phyloP scores from a whole-genome alignment of 2,329 filamentous ascomycete species.

The Talaromyces sp. region DNA sequence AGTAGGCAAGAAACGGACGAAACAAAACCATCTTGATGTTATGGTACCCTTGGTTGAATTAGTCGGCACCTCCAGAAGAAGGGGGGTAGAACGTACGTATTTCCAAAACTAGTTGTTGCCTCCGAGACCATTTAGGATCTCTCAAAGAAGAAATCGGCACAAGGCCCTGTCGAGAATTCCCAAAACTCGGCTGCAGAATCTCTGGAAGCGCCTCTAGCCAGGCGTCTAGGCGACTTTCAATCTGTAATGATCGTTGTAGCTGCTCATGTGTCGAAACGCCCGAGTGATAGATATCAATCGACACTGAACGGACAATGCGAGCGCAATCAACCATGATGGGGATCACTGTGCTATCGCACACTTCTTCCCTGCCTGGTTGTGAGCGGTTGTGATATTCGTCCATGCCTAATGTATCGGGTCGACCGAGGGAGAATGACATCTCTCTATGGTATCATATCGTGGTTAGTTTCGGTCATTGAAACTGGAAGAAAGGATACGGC shows the following conservation, averaged over 20 bases:
- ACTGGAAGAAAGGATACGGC: slow-evolving; percentile 4
- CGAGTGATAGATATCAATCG: slow-evolving; percentile 36
- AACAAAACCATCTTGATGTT: slow-evolving; percentile 39
- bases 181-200: slow-evolving; percentile 26
- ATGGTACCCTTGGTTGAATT: slow-evolving; percentile 26
- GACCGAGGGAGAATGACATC: slow-evolving; percentile 45
- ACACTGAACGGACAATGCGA: slow-evolving; percentile 35
- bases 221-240: slow-evolving; percentile 31
- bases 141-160: slow-evolving; percentile 21
- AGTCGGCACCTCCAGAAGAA: neutral
- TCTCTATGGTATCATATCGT: slow-evolving; percentile 26
- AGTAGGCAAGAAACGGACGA: slow-evolving; percentile 30
- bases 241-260: slow-evolving; percentile 28
- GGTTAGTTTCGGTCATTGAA: neutral
- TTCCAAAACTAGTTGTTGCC: slow-evolving; percentile 34
- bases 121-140: slow-evolving; percentile 33
- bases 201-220: slow-evolving; percentile 32
- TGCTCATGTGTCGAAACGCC: slow-evolving; percentile 30
- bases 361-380: slow-evolving; percentile 29
- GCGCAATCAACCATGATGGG: slow-evolving; percentile 38
- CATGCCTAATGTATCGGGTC: slow-evolving; percentile 45
- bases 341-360: slow-evolving; percentile 34
- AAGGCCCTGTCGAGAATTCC: slow-evolving; percentile 12
- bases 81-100: slow-evolving; percentile 29
- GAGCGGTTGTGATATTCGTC: slow-evolving; percentile 46